These are phyloP conservation scores for Leccinellum rugosiceps DNA, from an alignment of 768 basidiomycete species.

Conservation along the genomic window DNA sequence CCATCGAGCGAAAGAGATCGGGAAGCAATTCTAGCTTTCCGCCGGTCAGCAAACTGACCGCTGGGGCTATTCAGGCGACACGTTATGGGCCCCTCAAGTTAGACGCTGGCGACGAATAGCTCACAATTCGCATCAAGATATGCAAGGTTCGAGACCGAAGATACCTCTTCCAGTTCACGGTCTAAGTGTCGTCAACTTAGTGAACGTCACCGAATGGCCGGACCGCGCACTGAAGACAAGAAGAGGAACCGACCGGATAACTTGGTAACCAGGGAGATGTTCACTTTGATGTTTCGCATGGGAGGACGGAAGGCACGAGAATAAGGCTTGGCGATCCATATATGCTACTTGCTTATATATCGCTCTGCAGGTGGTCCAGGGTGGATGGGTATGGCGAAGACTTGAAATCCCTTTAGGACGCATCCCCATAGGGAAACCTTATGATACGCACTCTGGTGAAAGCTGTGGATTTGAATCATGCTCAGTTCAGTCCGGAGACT, in stretches of 20 bases:
- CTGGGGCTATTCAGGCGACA: background rate
- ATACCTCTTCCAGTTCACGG: background rate
- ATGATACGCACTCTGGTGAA: background rate
- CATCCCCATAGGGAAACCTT: background rate
- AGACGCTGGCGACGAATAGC: background rate
- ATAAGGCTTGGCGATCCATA: background rate
- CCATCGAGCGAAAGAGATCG: slow-evolving; percentile 1
- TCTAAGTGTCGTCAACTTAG: background rate
- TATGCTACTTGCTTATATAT: background rate
- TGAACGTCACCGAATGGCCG: background rate
- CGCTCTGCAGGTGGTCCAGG: background rate
- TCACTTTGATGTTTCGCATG: background rate
- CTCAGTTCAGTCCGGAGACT: background rate
- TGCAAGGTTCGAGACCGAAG: background rate
- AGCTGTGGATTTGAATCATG: background rate
- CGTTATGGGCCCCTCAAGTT: background rate
- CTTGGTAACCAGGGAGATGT: background rate
- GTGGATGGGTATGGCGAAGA: background rate
- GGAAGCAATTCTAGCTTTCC: slow-evolving; percentile 4
- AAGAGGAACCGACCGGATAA: background rate
- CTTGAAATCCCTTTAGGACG: background rate
- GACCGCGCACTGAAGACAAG: background rate
- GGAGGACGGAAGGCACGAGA: background rate
- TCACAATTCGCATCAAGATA: background rate
- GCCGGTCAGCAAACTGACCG: background rate